These are phyloP conservation scores for Malus asiatica DNA, from an alignment of 306 rosid genomes.

Conservation along the genomic window DNA sequence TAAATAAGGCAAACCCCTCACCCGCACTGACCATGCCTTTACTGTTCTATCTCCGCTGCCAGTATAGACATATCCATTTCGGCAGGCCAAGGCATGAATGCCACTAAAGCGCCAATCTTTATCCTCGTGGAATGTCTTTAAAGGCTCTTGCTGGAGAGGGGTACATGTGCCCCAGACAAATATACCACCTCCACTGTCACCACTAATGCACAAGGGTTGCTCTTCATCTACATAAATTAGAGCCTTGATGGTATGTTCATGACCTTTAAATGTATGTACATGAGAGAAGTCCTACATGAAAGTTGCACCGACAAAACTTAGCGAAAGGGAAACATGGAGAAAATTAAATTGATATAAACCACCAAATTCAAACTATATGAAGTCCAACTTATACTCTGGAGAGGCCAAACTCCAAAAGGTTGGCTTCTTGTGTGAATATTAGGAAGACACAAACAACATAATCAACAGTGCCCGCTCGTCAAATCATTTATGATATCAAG, in stretches of 20 bases:
- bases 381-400: not conserved
- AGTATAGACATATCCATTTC: slow-evolving; percentile 51
- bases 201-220: slow-evolving; percentile 74
- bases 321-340: slow-evolving; percentile 6
- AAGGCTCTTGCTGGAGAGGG: slow-evolving; percentile 58
- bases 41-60: slow-evolving; percentile 89
- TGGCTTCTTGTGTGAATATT: not conserved
- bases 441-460: not conserved
- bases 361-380: not conserved
- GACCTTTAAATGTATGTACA: slow-evolving; percentile 77
- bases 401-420: not conserved
- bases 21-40: slow-evolving; percentile 80
- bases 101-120: slow-evolving; percentile 98
- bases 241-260: slow-evolving; percentile 74
- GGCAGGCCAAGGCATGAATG: slow-evolving; percentile 62
- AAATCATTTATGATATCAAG: not conserved
- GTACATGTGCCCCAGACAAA: slow-evolving; percentile 54
- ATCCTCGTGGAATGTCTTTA: slow-evolving; percentile 65
- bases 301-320: slow-evolving; percentile 15
- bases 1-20: slow-evolving; percentile 17
- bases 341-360: not conserved
- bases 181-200: slow-evolving; percentile 82
- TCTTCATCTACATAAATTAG: slow-evolving; percentile 59
- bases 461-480: not conserved
- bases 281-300: slow-evolving; percentile 73